These are phyloP conservation scores for Aspergillus nanangensis DNA, from an alignment of 495 filamentous ascomycete genomes.

Conservation along the genomic window DNA sequence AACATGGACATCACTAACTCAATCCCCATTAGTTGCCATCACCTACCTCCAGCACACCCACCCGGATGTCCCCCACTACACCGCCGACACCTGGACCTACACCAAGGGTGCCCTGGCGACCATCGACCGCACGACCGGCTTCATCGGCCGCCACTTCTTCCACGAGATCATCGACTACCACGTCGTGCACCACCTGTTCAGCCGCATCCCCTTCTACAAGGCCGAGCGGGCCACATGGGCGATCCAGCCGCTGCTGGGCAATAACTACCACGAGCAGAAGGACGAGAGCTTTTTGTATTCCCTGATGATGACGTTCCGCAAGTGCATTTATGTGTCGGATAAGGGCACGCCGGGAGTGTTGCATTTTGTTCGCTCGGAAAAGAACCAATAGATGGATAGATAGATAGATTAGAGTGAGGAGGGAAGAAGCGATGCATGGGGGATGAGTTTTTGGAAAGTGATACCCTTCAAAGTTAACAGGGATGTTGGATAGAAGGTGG, in stretches of 20 bases:
- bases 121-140: conserved; percentile 85
- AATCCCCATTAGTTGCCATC: conserved; percentile 56
- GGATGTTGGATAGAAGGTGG: no score
- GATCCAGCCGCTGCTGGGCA: conserved; percentile 78
- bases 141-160: conserved; percentile 79
- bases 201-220: conserved; percentile 84
- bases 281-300: conserved; percentile 20
- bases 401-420: no score
- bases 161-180: conserved; percentile 93
- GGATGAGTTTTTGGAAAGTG: no score
- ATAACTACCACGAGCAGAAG: conserved; percentile 69
- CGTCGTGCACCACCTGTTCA: conserved; percentile 85
- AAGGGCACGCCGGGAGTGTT: conserved; percentile 12
- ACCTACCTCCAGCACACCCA: conserved; percentile 93
- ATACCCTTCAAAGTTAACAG: background rate
- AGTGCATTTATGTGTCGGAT: conserved; percentile 21
- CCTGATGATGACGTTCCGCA: conserved; percentile 18
- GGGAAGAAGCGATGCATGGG: no score
- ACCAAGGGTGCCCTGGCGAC: conserved; percentile 81
- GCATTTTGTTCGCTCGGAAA: conserved; percentile 13
- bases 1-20: background rate
- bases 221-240: conserved; percentile 84
- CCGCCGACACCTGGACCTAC: conserved; percentile 72
- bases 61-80: conserved; percentile 80
- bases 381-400: conserved; percentile 4